Evolutionary conservation across 148 eudicot species (phyloP), one percentile per base, ranked within the genome.

Genomic region (Diospyros kaki): DNA sequence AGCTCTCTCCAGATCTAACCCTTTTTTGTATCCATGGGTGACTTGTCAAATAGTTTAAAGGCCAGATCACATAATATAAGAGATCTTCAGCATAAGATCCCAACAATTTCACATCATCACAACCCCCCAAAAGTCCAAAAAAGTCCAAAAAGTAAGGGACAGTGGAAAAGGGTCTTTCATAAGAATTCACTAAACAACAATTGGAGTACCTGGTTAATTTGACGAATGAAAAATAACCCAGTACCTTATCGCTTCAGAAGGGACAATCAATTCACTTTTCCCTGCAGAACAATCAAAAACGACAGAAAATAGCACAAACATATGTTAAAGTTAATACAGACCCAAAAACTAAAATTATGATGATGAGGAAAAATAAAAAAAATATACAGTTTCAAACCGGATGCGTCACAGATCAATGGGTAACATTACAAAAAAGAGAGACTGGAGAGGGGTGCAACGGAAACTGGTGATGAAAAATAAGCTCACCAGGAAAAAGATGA

Each of bases 41-140:
- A 76, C 41, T 17, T 4, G 59, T 59, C 54, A 52, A 52, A 5
- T 7, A 6, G 74, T 10, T 53, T 13, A 71, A 63, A 11, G 52
- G 48, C 66, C 61, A 18, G n/a, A 28, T 28, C 28, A 28, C 28
- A 28, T 28, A 28, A 28, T 28, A 28, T 28, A 28, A 28, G 28
- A 28, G 28, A 13, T 56, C 9, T 43, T 66, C 12, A 75, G 58
- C 59, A 60, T 17, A 41, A 64, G 40, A 64, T 63, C 60, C 59
- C 76, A 64, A 62, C 66, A 55, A 43, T 17, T 64, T 64, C 63
- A 54, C 51, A 77, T 77, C 64, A 64, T 71, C n/a, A 18, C 56
- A 64, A 70, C 61, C 69, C 75, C 28, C 60, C 63, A 66, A 43
- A 64, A 13, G 54, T 10, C 50, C 52, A 28, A 71, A 64, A 43